phyloP scores from a whole-genome alignment of 495 filamentous ascomycete genomes.

The Hypoxylon trugodes region DNA sequence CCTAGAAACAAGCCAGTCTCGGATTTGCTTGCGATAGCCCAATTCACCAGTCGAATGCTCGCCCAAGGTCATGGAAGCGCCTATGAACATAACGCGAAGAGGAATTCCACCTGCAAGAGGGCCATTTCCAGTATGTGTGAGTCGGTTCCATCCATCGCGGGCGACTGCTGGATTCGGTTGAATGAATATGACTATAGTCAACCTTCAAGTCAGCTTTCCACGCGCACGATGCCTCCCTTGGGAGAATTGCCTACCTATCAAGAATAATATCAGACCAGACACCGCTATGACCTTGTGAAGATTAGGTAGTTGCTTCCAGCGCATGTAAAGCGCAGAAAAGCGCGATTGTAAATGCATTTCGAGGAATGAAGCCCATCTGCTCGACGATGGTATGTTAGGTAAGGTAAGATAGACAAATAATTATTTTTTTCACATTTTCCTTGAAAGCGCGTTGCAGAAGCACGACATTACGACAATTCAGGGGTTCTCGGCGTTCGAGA shows the following conservation, averaged over 20 bases:
- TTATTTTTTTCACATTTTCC: neutral
- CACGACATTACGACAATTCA: conserved; percentile 10
- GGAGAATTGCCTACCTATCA: conserved; percentile 13
- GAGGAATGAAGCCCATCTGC: conserved; percentile 25
- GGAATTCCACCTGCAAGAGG: conserved; percentile 44
- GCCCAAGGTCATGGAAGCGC: conserved; percentile 67
- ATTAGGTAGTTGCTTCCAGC: conserved; percentile 36
- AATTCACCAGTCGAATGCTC: conserved; percentile 59
- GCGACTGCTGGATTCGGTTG: conserved; percentile 29
- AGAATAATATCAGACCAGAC: conserved; percentile 11
- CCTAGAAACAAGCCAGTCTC: conserved; percentile 47
- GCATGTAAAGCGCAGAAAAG: conserved; percentile 30
- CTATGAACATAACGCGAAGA: conserved; percentile 63
- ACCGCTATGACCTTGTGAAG: conserved; percentile 29
- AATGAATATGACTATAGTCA: conserved; percentile 21
- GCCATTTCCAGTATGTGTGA: conserved; percentile 21
- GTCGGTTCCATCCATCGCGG: conserved; percentile 32
- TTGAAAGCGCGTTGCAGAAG: neutral
- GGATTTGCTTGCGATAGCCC: conserved; percentile 61
- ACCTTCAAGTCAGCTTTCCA: neutral
- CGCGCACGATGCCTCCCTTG: neutral
- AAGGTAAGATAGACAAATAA: too few species aligned
- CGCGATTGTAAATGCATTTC: conserved; percentile 31
- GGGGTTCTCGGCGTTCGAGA: conserved; percentile 4
- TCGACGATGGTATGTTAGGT: conserved; percentile 5